Base-by-base conservation (phyloP, 2,329 filamentous ascomycete genomes). In the Ceratocystis papillata region DNA sequence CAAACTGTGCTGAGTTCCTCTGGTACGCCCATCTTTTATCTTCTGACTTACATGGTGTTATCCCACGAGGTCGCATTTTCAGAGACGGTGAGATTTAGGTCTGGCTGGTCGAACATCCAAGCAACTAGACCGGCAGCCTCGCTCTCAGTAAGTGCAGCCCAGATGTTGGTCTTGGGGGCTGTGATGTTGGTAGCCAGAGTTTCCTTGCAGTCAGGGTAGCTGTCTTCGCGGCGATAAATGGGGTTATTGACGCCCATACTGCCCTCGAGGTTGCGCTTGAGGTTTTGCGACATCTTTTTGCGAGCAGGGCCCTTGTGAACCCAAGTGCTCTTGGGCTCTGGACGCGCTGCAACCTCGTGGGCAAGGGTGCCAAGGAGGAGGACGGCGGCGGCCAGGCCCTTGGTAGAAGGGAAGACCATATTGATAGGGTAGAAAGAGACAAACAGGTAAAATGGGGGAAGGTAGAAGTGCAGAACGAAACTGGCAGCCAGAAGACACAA, bases 61-160 rank as follows among this genome's bases (percentile, higher is more conserved):
- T 81, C 77, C 1, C 75, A 77, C 5, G 75, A 69, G 4, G 69
- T 72, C 5, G 77, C 76, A 7, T 72, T 69, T 2, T 69, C 71
- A 0, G 76, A 75, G 6, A 72, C 60, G 0, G 78, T 81, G 66
- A 81, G 71, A 70, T 81, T 81, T 59, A 81, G 71, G 1, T 76
- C 70, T 8, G 75, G 74, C 57, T 76, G 74, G 65, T 77, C 76
- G 7, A 80, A 72, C 28, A 78, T 71, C 41, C 76, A 75, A 73
- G 76, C 78, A 17, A 81, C 76, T 2, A 75, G 76, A 0, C 75
- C 64, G 64, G 76, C 77, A 61, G 81, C 78, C 30, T 76, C 73
- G 0, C 73, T 69, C 63, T 67, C 67, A 1, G 76, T 73, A 65
- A 81, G 77, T 5, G 72, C 72, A 2, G 74, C 70, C 77, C 77